phyloP scores from a whole-genome alignment of 768 basidiomycete species.

The Mycena polygramma region DNA sequence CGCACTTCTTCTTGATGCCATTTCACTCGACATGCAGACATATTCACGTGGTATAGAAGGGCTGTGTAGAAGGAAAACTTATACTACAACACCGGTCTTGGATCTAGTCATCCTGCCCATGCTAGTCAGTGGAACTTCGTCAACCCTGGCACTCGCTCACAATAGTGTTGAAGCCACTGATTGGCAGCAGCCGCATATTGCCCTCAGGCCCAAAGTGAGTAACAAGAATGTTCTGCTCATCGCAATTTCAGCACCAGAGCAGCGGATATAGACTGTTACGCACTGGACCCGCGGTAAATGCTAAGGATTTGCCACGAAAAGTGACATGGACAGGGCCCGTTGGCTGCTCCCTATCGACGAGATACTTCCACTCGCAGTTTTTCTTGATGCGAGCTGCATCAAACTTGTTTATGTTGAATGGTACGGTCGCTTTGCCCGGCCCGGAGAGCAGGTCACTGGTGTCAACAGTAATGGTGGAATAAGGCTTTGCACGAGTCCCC shows the following conservation, averaged over 20 bases:
- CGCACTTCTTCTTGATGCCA: no score
- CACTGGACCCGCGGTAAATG: slow-evolving; percentile 1
- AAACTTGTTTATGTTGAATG: neutral
- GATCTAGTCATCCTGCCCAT: no score
- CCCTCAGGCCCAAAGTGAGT: slow-evolving; percentile 9
- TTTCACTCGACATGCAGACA: no score
- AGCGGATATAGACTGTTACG: neutral
- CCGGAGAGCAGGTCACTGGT: neutral
- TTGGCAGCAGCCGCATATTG: neutral
- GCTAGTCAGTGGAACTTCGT: no score
- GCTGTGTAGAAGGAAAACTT: no score
- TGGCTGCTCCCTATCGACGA: neutral
- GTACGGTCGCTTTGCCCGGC: neutral
- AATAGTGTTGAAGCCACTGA: neutral
- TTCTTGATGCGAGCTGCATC: neutral
- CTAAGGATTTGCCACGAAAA: neutral
- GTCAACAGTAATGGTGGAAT: neutral
- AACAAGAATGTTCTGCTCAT: neutral
- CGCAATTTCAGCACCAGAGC: no score
- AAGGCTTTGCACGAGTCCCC: neutral
- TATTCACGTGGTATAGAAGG: no score
- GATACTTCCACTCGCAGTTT: neutral
- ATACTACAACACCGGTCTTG: no score
- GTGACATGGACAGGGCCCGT: neutral
- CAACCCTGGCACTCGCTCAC: no score